Evolutionary conservation across 2,329 filamentous ascomycete species (phyloP).

Genomic region (Alternaria sp.): DNA sequence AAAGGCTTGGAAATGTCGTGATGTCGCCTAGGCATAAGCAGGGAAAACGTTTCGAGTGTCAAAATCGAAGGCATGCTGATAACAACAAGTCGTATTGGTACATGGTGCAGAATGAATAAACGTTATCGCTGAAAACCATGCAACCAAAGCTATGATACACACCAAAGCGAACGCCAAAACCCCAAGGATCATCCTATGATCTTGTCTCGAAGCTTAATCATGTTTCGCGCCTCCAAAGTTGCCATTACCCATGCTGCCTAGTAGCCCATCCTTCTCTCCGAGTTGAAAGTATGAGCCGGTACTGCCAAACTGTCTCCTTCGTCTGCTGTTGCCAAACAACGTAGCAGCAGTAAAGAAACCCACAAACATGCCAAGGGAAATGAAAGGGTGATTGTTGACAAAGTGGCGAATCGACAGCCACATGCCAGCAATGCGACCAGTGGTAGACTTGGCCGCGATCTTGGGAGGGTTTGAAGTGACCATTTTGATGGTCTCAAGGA

Average conservation of each 20-base stretch:
- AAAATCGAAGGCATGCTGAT: background rate
- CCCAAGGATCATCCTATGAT: background rate
- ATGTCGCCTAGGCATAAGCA: background rate
- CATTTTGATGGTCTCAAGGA: slow-evolving; percentile 84
- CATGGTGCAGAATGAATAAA: background rate
- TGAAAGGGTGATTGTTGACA: slow-evolving; percentile 55
- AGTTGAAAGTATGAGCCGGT: slow-evolving; percentile 69
- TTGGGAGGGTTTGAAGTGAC: slow-evolving; percentile 73
- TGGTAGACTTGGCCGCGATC: slow-evolving; percentile 80
- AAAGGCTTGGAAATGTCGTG: slow-evolving; percentile 1
- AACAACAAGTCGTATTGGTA: slow-evolving; percentile 2
- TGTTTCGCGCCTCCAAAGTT: slow-evolving; percentile 45
- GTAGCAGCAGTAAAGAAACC: slow-evolving; percentile 63
- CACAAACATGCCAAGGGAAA: slow-evolving; percentile 63
- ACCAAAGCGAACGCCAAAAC: slow-evolving; percentile 9
- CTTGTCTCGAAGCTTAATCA: slow-evolving; percentile 26
- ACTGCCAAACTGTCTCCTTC: slow-evolving; percentile 57
- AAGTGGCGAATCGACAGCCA: slow-evolving; percentile 61
- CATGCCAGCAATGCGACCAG: slow-evolving; percentile 73
- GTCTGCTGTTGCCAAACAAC: slow-evolving; percentile 41
- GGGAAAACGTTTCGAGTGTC: background rate
- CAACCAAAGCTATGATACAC: slow-evolving; percentile 22
- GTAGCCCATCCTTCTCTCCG: slow-evolving; percentile 72
- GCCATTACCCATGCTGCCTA: slow-evolving; percentile 62
- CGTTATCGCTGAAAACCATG: background rate